Base-by-base conservation (phyloP, 2,329 filamentous ascomycete species). In the Aspergillus vadensis region DNA sequence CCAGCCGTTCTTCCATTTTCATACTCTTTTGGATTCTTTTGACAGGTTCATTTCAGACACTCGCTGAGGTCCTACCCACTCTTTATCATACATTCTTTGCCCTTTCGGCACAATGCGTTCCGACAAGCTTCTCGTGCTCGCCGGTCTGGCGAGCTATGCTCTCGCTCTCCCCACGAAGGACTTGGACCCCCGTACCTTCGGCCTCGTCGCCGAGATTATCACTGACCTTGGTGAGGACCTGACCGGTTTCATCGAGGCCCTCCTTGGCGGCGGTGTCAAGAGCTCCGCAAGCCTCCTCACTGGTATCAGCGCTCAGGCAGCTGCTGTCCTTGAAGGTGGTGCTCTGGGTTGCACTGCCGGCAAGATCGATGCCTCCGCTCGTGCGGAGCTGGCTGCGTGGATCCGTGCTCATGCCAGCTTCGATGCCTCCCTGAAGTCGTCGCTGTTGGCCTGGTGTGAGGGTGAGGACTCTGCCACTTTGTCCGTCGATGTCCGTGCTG, bases 241-340 rank as follows among this genome's bases (percentile, higher is more conserved):
- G 41, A 57, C 65, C 21, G 48, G 54, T n/a, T 55, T 72, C 38
- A 55, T 74, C 36, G 50, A 58, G 23, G 36, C 60, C 43, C 61
- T 75, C 58, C 67, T 74, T 58, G 64, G 62, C 47, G 67, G 50
- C 8, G 63, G 63, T 21, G 55, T 66, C 17, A 51, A 63, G 25
- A 63, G 58, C 55, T 64, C 68, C 14, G 59, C 39, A 17, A 57
- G 60, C 15, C 39, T 73, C 52, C 66, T 77, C 57, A 58, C 49
- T 62, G 73, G 71, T 30, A 67, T 77, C 56, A 69, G 64, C 53
- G 70, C 72, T 39, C 62, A 70, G 57, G 75, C 66, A 63, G 75
- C 74, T 54, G 75, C 74, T 27, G 75, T 75, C 55, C 70, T 77
- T 17, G 62, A 71, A 55, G 73, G 71, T 64, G 70, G 72, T 71